Evolutionary conservation across 179 eudicot species (phyloP), one percentile per base, ranked within the genome.

Genomic region (Patellifolia procumbens): DNA sequence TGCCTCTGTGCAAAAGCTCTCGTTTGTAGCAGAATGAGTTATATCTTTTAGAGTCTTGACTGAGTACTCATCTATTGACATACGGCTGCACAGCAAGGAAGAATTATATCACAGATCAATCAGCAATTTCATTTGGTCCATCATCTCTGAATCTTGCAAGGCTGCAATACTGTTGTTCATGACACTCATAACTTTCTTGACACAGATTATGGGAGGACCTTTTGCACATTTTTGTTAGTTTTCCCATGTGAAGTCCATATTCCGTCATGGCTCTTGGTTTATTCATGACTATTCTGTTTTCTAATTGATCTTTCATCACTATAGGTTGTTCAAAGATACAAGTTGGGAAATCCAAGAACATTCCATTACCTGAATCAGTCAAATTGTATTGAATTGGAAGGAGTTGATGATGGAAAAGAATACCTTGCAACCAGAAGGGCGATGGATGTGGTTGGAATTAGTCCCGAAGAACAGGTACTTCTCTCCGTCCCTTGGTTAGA

Each of bases 281-380:
- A 43, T 67, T 72, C 26, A 31, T 64, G 42, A 56, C 35, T 77
- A 6, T 43, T 22, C 32, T 48, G 17, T 26, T 45, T 48, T 52
- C 61, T 68, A 56, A 73, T 55, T 34, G 64, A 29, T 76, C 13
- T 71, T 80, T 75, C 43, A 75, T 78, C 20, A 59, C 62, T 73
- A 49, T 92, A 92, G 97, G 91, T 91, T 71, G 83, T 86, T 76
- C 80, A 91, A 83, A 88, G 81, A 74, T 92, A 77, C 79, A 92
- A 92, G 81, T 78, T 92, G 81, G 97, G 88, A 61, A 81, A 91
- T 78, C 97, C 96, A 31, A 86, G 85, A 75, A 63, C 91, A 32
- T 92, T 92, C 73, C 97, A 92, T 78, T 94, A 94, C 80, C 86
- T 94, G 53, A 94, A 94, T 79, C 98, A 94, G 80, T 80, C 98